Evolutionary conservation across 306 rosid species (phyloP).

Genomic region (Corylus avellana): DNA sequence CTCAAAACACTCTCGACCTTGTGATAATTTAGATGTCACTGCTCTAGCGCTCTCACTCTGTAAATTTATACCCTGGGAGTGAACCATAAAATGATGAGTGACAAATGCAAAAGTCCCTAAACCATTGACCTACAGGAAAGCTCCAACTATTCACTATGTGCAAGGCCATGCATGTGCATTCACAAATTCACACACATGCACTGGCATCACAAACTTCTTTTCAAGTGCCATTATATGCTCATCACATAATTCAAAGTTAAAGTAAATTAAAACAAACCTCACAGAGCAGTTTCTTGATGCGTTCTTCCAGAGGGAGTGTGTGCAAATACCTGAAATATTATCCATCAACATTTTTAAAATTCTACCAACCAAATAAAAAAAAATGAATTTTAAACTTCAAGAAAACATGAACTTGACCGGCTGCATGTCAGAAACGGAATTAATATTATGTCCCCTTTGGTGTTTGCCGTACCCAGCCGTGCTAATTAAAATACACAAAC

Average conservation of each 20-base stretch:
- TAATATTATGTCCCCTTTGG: not conserved
- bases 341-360: conserved; percentile 12
- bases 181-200: not conserved
- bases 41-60: not conserved
- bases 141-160: no score
- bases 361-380: not conserved
- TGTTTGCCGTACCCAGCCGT: no score
- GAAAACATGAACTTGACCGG: not conserved
- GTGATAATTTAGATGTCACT: not conserved
- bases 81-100: not conserved
- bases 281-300: conserved; percentile 62
- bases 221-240: not conserved
- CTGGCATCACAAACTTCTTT: not conserved
- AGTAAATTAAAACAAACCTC: conserved; percentile 65
- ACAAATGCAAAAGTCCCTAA: not conserved
- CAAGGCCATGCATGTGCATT: not conserved
- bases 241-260: conserved; percentile 1
- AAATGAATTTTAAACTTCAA: conserved; percentile 8
- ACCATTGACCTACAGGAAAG: not conserved
- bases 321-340: conserved; percentile 63
- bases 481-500: no score
- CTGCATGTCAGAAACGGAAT: not conserved
- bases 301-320: conserved; percentile 70
- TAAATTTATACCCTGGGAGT: not conserved
- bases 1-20: not conserved